These are phyloP conservation scores for Fagopyrum esculentum DNA, from an alignment of 148 eudicot species.

Conservation along the genomic window DNA sequence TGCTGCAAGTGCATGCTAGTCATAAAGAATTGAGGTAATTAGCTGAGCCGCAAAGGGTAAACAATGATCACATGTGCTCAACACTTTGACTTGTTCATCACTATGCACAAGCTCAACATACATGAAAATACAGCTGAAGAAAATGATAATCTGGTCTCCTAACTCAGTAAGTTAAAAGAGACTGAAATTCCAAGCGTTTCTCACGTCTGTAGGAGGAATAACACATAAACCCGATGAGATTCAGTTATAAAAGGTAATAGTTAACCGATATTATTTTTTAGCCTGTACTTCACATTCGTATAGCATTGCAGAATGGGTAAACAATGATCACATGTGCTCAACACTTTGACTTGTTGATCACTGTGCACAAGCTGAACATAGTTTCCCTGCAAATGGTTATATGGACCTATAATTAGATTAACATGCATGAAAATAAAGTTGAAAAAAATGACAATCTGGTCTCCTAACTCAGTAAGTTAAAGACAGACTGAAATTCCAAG, in stretches of 20 bases:
- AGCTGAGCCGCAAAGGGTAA: not conserved
- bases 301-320: no score
- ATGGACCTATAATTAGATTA: not conserved
- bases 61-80: not conserved
- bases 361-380: not conserved
- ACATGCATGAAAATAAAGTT: not conserved
- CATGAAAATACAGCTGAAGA: no score
- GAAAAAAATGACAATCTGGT: not conserved
- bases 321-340: not conserved
- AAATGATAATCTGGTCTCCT: no score
- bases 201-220: no score
- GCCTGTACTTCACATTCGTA: no score
- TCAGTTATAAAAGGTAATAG: no score
- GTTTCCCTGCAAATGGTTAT: not conserved
- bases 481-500: no score
- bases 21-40: not conserved
- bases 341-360: not conserved
- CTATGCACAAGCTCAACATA: no score
- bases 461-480: not conserved
- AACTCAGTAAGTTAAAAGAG: no score
- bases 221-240: no score
- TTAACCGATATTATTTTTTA: no score
- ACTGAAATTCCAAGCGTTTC: no score
- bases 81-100: not conserved
- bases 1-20: not conserved